Base-by-base conservation (phyloP, 768 basidiomycete species). In the Lactarius evosmus region DNA sequence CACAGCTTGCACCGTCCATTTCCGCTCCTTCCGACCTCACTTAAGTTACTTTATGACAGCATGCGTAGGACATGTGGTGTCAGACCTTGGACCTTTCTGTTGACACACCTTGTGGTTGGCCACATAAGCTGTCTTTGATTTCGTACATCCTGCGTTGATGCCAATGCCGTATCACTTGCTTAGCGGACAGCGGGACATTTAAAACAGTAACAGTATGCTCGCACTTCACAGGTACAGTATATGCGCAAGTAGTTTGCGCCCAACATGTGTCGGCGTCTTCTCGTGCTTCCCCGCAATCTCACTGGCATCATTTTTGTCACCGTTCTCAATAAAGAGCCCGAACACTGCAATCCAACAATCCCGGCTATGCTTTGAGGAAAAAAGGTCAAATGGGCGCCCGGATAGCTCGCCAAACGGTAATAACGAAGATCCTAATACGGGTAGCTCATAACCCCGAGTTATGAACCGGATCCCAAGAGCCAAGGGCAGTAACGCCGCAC, bases 401-500 rank as follows among this genome's bases (percentile, higher is more conserved):
- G 32, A 50, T 33, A 34, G 3, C 8, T 16, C 40, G 11, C 17
- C 17, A 4, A 36, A 49, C 41, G 32, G 41, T 5, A 46, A 49
- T 5, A 56, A 3, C 19, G 33, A 46, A 22, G n/a, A 25, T 34
- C 52, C 34, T 17, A 11, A 22, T 38, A 22, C 46, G 36, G 51
- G 51, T 16, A 19, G 44, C 30, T 5, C 33, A 33, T 32, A 36
- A 49, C 30, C 17, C 38, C 52, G 49, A 40, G 19, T 14, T 40
- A 40, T 40, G 32, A 11, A 41, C 32, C 25, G 17, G 8, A 1
- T 34, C 38, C 27, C 8, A 22, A 40, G 6, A 4, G 7, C 27
- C 29, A 52, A 60, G 22, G 14, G 12, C 40, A 36, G 36, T 56
- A 56, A 46, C 17, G 54, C 54, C 54, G 32, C 41, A 34, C 16